These are phyloP conservation scores for Naganishia sp. DNA, from an alignment of 1,284 basidiomycete genomes.

Conservation along the genomic window DNA sequence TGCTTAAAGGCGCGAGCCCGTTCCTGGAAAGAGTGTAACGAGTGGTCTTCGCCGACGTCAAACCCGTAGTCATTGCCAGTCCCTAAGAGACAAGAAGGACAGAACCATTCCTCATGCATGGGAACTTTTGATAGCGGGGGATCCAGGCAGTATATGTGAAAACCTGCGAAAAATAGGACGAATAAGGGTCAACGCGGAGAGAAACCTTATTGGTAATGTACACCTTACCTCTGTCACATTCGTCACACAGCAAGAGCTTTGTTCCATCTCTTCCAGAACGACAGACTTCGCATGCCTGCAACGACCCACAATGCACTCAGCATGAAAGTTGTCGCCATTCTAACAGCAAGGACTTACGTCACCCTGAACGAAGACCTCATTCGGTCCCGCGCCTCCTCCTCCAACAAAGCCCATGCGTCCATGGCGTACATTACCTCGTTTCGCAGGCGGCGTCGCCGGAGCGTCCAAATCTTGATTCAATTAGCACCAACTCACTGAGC, in stretches of 20 bases:
- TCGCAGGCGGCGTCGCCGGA: constrained; percentile 25
- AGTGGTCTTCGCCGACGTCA: constrained; percentile 96
- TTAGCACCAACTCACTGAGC: too few species aligned
- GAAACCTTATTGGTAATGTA: constrained; percentile 53
- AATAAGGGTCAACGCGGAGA: not conserved
- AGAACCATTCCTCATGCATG: constrained; percentile 89
- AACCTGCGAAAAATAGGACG: constrained; percentile 60
- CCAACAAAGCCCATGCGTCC: constrained; percentile 25
- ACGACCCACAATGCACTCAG: constrained; percentile 7
- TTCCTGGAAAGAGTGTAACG: constrained; percentile 85
- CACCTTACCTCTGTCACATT: constrained; percentile 81
- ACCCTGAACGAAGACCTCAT: constrained; percentile 47
- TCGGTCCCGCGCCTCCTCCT: constrained; percentile 23
- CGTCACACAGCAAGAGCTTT: constrained; percentile 93
- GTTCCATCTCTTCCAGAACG: constrained; percentile 80
- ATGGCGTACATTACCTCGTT: constrained; percentile 7
- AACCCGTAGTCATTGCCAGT: constrained; percentile 99
- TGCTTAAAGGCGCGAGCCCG: constrained; percentile 85
- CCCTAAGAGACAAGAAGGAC: constrained; percentile 85
- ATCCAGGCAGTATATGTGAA: constrained; percentile 94
- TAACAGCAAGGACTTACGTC: constrained; percentile 42
- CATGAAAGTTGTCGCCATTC: not conserved
- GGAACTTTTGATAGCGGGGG: constrained; percentile 83
- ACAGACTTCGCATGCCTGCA: constrained; percentile 82
- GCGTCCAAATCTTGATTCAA: not conserved